Conservation (phyloP, 495 filamentous ascomycete species). For the Aspergillus sclerotiicarbonarius region DNA sequence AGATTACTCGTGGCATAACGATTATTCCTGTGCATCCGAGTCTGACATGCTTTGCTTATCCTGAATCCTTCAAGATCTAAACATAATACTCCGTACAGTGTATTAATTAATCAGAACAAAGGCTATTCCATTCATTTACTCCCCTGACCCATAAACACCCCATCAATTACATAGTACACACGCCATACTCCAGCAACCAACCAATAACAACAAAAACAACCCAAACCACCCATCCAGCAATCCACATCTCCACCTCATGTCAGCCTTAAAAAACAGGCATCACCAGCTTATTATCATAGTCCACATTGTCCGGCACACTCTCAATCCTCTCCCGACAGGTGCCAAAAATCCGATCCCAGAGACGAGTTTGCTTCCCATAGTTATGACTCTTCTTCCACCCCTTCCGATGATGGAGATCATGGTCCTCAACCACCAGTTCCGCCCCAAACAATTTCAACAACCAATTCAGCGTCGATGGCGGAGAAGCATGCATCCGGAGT, state of each 20-base stretch:
- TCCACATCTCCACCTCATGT: not conserved
- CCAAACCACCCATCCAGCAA: not conserved
- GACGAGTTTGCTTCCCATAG: conserved; percentile 20
- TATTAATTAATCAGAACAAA: too few species aligned
- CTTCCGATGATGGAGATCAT: conserved; percentile 20
- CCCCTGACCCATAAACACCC: too few species aligned
- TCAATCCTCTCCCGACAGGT: conserved; percentile 19
- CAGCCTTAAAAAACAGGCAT: conserved; percentile 13
- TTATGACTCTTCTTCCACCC: conserved; percentile 16
- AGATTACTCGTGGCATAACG: too few species aligned
- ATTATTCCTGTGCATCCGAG: too few species aligned
- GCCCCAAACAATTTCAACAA: conserved; percentile 10
- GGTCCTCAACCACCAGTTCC: conserved; percentile 20
- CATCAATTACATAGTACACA: too few species aligned
- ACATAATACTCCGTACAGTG: too few species aligned
- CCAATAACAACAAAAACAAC: not conserved
- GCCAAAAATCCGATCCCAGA: conserved; percentile 20
- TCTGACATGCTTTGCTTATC: too few species aligned
- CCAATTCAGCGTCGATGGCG: conserved; percentile 10
- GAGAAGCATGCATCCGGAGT: conserved; percentile 11
- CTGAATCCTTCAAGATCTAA: too few species aligned
- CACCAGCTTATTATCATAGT: conserved; percentile 5
- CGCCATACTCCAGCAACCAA: too few species aligned
- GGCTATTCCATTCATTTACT: too few species aligned
- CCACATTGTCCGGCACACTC: conserved; percentile 9